Conservation (phyloP, 1,284 basidiomycete species). For the Tetrapyrgos nigripes region DNA sequence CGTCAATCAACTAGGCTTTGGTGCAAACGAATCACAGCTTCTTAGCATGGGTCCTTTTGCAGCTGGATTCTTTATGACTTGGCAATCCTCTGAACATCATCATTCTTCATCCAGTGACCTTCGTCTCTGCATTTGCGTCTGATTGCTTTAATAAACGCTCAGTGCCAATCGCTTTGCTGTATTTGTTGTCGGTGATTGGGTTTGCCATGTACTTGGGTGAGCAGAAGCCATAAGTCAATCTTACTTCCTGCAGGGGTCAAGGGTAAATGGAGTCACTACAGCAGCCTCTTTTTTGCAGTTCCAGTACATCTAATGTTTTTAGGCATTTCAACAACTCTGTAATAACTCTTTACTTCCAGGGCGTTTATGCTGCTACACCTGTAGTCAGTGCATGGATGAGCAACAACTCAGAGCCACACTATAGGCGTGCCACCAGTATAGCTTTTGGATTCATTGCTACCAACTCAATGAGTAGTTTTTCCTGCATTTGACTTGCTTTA, state of each 20-base stretch:
- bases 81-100: background rate
- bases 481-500: background rate
- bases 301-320: too few species aligned
- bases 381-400: slow-evolving; percentile 42
- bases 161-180: slow-evolving; percentile 29
- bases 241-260: slow-evolving; percentile 15
- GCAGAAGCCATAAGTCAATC: background rate
- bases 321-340: too few species aligned
- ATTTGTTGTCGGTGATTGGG: slow-evolving; percentile 30
- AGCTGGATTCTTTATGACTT: slow-evolving; percentile 32
- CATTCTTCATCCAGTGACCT: slow-evolving; percentile 23
- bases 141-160: slow-evolving; percentile 41
- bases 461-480: slow-evolving; percentile 9
- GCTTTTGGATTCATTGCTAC: slow-evolving; percentile 41
- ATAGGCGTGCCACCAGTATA: slow-evolving; percentile 47
- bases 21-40: slow-evolving; percentile 31
- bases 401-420: slow-evolving; percentile 51
- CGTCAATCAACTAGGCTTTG: slow-evolving; percentile 48
- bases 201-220: slow-evolving; percentile 42
- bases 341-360: too few species aligned
- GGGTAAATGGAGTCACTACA: slow-evolving; percentile 33
- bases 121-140: slow-evolving; percentile 35
- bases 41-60: slow-evolving; percentile 39
- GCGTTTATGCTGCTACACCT: slow-evolving; percentile 37
- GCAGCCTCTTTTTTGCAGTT: slow-evolving; percentile 40